Conservation (phyloP, 1,139 yeast species). For the Geotrichum europaeum region DNA sequence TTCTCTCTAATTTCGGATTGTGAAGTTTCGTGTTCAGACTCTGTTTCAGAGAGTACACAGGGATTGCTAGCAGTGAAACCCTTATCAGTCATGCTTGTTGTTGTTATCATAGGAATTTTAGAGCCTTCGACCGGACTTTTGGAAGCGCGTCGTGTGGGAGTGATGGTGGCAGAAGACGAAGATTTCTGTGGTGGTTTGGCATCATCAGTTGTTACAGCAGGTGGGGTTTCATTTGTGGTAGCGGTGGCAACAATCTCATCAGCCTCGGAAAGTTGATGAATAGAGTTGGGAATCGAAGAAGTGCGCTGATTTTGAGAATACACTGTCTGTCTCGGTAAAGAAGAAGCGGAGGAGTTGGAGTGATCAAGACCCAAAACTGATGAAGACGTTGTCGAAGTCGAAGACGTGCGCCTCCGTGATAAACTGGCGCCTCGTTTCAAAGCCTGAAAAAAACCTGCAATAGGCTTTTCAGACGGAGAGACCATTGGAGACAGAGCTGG, state of each 20-base stretch:
- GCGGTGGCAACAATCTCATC: conserved; percentile 1
- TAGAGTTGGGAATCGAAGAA: neutral
- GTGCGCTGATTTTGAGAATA: conserved; percentile 2
- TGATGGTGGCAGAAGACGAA: conserved; percentile 13
- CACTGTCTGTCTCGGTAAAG: neutral
- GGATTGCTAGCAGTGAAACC: neutral
- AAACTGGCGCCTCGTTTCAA: conserved; percentile 15
- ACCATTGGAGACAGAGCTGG: conserved; percentile 8
- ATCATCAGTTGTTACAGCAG: neutral
- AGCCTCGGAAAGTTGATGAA: conserved; percentile 1
- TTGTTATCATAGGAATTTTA: neutral
- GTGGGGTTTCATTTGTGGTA: neutral
- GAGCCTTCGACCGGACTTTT: neutral
- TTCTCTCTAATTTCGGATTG: neutral
- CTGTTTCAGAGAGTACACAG: conserved; percentile 1
- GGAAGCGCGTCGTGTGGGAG: conserved; percentile 1
- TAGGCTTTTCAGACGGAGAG: conserved; percentile 11
- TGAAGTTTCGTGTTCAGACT: conserved; percentile 9
- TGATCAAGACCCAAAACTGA: conserved; percentile 6
- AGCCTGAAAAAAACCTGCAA: conserved; percentile 14
- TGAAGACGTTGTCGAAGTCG: conserved; percentile 9
- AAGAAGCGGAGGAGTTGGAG: conserved; percentile 2
- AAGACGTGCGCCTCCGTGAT: conserved; percentile 9
- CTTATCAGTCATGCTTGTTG: conserved; percentile 2
- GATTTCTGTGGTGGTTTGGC: conserved; percentile 13